phyloP scores from a whole-genome alignment of 768 basidiomycete genomes.

The Kwoniella sp. region DNA sequence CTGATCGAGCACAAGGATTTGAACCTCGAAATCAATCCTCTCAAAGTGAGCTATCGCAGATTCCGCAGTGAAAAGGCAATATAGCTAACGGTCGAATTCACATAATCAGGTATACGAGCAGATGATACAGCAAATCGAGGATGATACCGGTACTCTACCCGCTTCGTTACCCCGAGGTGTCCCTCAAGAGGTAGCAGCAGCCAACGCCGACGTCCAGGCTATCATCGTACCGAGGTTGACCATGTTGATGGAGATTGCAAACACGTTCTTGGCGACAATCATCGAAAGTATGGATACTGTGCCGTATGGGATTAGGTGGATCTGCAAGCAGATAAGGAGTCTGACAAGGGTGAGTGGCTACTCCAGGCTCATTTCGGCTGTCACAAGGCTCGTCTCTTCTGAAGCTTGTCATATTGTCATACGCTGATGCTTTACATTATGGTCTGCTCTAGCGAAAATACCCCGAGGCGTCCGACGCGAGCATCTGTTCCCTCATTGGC shows the following conservation, averaged over 20 bases:
- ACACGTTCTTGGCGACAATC: slow-evolving; percentile 93
- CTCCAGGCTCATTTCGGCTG: neutral
- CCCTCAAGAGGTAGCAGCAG: slow-evolving; percentile 88
- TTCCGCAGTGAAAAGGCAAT: neutral
- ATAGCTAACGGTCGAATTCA: neutral
- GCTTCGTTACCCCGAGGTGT: slow-evolving; percentile 90
- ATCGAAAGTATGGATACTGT: slow-evolving; percentile 98
- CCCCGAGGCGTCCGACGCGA: slow-evolving; percentile 96
- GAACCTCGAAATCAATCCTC: slow-evolving; percentile 97
- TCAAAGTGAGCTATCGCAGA: slow-evolving; percentile 69
- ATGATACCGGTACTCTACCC: slow-evolving; percentile 90
- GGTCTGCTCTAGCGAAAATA: slow-evolving; percentile 74
- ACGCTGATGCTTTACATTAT: neutral
- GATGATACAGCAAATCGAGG: slow-evolving; percentile 98
- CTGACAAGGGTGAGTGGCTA: slow-evolving; percentile 73
- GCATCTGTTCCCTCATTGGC: slow-evolving; percentile 96
- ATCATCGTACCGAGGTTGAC: slow-evolving; percentile 96
- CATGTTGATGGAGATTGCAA: slow-evolving; percentile 99
- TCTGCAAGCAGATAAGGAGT: slow-evolving; percentile 98
- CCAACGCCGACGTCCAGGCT: slow-evolving; percentile 93
- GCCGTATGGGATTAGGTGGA: slow-evolving; percentile 99
- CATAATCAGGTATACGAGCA: slow-evolving; percentile 91
- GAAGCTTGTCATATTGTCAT: no score
- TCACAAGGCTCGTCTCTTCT: neutral
- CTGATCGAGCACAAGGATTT: slow-evolving; percentile 99